Evolutionary conservation across 768 basidiomycete species (phyloP).

Genomic region (Cantharellus anzutake): DNA sequence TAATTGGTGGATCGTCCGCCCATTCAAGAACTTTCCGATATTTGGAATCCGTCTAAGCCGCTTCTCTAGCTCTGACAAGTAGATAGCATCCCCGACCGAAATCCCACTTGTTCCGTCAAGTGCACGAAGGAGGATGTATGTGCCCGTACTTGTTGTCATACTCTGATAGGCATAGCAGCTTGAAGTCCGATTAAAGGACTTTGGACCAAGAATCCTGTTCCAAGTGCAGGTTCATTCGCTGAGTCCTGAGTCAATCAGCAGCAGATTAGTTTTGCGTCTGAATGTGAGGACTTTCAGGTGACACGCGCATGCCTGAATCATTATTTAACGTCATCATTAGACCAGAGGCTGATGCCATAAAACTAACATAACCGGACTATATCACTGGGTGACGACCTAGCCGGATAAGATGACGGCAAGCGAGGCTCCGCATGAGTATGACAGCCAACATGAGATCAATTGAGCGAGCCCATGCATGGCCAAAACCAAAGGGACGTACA

Average conservation of each 20-base stretch:
- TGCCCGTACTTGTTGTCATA: slow-evolving; percentile 14
- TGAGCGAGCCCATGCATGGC: slow-evolving; percentile 45
- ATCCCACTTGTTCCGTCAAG: slow-evolving; percentile 15
- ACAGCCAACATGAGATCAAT: slow-evolving; percentile 52
- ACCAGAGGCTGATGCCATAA: slow-evolving; percentile 46
- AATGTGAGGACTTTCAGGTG: background rate
- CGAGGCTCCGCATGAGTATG: slow-evolving; percentile 46
- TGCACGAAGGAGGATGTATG: slow-evolving; percentile 16
- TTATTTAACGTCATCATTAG: slow-evolving; percentile 52
- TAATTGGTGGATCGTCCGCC: slow-evolving; percentile 3
- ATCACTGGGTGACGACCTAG: slow-evolving; percentile 28
- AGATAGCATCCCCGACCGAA: slow-evolving; percentile 14
- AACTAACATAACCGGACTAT: background rate
- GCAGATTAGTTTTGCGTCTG: no score
- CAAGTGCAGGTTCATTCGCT: slow-evolving; percentile 45
- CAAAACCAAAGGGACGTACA: background rate
- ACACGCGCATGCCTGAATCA: slow-evolving; percentile 28
- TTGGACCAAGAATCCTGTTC: slow-evolving; percentile 44
- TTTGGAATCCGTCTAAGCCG: slow-evolving; percentile 7
- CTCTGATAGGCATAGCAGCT: slow-evolving; percentile 13
- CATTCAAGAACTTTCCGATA: slow-evolving; percentile 4
- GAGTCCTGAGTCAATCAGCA: slow-evolving; percentile 19
- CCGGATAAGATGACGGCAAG: slow-evolving; percentile 37
- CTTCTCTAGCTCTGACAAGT: slow-evolving; percentile 8
- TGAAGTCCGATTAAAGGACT: slow-evolving; percentile 11